Evolutionary conservation across 495 filamentous ascomycete genomes (phyloP), one percentile per base, ranked within the genome.

Genomic region (Collariella sp.): DNA sequence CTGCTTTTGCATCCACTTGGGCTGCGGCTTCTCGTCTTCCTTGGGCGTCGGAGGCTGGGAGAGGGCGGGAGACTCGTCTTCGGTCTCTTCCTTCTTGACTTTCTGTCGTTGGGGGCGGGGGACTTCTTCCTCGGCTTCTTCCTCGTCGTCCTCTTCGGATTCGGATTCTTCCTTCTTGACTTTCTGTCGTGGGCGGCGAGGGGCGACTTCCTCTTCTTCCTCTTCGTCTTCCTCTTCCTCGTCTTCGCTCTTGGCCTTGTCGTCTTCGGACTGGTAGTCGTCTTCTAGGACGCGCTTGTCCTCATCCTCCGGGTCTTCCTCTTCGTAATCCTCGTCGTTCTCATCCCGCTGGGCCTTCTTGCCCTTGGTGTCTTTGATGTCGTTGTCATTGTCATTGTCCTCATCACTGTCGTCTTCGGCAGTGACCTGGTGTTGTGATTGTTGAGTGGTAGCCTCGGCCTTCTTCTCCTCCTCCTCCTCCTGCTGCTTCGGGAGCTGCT

Each of bases 11-110:
- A 70, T 69, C 57, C 59, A 70, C 54, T 61, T 64, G 50, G 68
- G 68, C 56, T 68, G 62, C 12, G 65, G 60, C 54, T 64, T 60
- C 35, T 66, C 64, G 2, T 67, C 60, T 31, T 54, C 57, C 46
- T 62, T 68, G 42, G 68, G 67, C 1, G 67, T 70, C 20, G 67
- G 48, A 1, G 67, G 67, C 41, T 70, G 67, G 7, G 63, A 67
- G 5, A 61, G 60, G 0, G 58, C 40, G 1, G 62, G 65, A 16
- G 57, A 62, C 39, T 55, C 53, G 33, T 53, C 52, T 1, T 59
- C 57, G 49, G 11, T 52, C 18, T 20, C 38, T 48, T 50, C 43
- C 47, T 50, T 41, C 45, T 46, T 50, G n/a, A n/a, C 42, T 58
- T 53, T 26, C 18, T 46, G 23, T 15, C 24, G 36, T 29, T 55